Conservation (phyloP, 2,329 filamentous ascomycete species). For the Aspergillus piperis region DNA sequence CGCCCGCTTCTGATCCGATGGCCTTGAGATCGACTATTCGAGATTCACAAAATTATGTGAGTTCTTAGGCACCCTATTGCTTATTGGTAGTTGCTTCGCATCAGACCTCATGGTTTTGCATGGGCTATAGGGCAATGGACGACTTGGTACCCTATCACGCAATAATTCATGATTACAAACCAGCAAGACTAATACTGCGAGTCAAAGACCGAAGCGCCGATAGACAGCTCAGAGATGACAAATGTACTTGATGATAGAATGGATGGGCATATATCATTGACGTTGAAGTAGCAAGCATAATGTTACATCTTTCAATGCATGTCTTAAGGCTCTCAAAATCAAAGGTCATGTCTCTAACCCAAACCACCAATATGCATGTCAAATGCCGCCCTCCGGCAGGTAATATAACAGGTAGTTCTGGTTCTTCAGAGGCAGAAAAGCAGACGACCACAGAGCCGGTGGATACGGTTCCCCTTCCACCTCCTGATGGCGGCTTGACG, state of each 20-base stretch:
- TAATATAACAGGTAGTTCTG: background rate
- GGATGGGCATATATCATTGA: background rate
- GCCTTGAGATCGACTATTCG: too few relatives aligned
- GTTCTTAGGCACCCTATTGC: too few relatives aligned
- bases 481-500: conserved; percentile 23
- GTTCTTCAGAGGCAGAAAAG: background rate
- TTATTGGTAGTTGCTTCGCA: too few relatives aligned
- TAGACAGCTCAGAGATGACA: background rate
- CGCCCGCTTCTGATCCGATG: too few relatives aligned
- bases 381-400: background rate
- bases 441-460: background rate
- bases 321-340: background rate
- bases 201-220: background rate
- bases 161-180: too few relatives aligned
- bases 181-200: too few relatives aligned
- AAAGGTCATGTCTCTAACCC: background rate
- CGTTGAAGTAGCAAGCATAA: background rate
- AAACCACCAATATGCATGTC: background rate
- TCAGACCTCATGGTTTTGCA: too few relatives aligned
- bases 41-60: too few relatives aligned
- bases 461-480: background rate
- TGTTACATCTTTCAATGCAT: background rate
- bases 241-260: background rate
- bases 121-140: too few relatives aligned
- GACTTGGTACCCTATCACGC: too few relatives aligned